Conservation (phyloP, 192 early-diverging fungal genomes). For the Podila clonocystis region DNA sequence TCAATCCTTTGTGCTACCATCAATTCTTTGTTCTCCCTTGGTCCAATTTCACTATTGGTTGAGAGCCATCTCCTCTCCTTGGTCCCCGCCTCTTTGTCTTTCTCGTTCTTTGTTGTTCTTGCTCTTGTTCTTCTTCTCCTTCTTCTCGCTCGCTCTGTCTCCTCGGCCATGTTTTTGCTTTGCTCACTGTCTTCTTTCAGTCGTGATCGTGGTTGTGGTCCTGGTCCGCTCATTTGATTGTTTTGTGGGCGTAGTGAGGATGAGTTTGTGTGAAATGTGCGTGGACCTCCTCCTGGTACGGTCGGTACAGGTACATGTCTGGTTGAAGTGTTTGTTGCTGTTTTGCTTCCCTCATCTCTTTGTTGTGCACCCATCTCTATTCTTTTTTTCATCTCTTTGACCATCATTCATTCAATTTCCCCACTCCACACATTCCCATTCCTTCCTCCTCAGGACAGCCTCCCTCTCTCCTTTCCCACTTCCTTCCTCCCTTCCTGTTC, state of each 20-base stretch:
- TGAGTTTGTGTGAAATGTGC: too few species aligned
- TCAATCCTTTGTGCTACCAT: too few species aligned
- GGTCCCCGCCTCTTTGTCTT: neutral
- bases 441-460: neutral
- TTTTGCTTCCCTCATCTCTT: neutral
- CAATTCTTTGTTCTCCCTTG: neutral
- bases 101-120: neutral
- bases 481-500: neutral
- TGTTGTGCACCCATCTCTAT: neutral
- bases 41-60: neutral
- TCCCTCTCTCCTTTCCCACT: neutral
- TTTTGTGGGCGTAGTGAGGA: too few species aligned
- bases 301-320: neutral
- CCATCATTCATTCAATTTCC: conserved; percentile 2
- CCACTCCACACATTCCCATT: neutral
- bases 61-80: conserved; percentile 1
- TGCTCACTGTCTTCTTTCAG: too few species aligned
- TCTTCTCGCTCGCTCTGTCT: too few species aligned
- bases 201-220: too few species aligned
- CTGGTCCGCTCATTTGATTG: too few species aligned
- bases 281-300: too few species aligned
- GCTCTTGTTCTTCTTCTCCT: neutral
- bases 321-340: neutral
- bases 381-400: neutral
- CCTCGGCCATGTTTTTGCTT: too few species aligned